phyloP scores from a whole-genome alignment of 345 rosid genomes.

The Pugionium dolabratum region DNA sequence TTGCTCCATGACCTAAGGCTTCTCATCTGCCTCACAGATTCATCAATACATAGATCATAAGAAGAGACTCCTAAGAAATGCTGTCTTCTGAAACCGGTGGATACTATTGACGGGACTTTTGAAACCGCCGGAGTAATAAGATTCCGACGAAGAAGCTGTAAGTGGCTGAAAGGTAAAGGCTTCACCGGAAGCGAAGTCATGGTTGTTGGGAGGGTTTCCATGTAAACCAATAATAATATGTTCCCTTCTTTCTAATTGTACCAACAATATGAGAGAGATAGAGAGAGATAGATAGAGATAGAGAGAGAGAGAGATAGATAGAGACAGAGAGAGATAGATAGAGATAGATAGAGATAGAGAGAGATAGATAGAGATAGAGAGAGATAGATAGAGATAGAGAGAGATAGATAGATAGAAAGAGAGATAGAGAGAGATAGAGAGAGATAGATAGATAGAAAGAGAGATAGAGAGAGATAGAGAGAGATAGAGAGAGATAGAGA shows the following conservation, averaged over 20 bases:
- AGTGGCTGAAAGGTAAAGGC: slow-evolving; percentile 23
- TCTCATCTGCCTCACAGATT: slow-evolving; percentile 26
- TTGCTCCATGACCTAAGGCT: slow-evolving; percentile 18
- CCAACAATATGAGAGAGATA: slow-evolving; percentile 3
- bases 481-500: too few species aligned
- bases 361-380: too few species aligned
- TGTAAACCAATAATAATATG: slow-evolving; percentile 27
- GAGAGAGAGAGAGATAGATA: too few species aligned
- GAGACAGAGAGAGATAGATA: too few species aligned
- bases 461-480: too few species aligned
- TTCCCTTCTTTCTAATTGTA: slow-evolving; percentile 27
- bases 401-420: too few species aligned
- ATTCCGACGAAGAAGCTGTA: slow-evolving; percentile 26
- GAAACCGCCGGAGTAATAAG: background rate
- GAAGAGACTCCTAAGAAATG: slow-evolving; percentile 25
- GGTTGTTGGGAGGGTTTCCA: slow-evolving; percentile 21
- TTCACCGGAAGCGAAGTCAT: slow-evolving; percentile 39
- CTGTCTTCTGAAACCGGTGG: slow-evolving; percentile 9
- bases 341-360: too few species aligned
- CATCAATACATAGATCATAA: slow-evolving; percentile 29
- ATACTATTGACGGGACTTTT: slow-evolving; percentile 19
- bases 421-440: too few species aligned
- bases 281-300: background rate
- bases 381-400: too few species aligned
- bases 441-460: too few species aligned